Evolutionary conservation across 495 filamentous ascomycete genomes (phyloP).

Genomic region (Aspergillus cavernicola): DNA sequence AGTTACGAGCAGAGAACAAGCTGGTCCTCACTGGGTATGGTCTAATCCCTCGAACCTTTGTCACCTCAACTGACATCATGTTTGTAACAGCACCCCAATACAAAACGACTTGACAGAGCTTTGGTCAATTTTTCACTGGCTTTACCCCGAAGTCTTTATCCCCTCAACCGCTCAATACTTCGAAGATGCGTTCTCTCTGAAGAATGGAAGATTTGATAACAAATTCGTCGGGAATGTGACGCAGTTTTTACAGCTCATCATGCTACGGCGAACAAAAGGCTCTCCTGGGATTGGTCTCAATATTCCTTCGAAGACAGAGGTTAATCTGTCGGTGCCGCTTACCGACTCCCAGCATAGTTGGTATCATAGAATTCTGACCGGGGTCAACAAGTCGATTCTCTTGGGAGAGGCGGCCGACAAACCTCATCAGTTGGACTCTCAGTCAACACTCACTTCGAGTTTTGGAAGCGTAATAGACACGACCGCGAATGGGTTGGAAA

Average conservation of each 20-base stretch:
- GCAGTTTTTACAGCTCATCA: conserved; percentile 53
- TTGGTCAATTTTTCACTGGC: conserved; percentile 61
- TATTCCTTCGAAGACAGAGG: conserved; percentile 58
- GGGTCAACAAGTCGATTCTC: conserved; percentile 36
- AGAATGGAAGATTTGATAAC: conserved; percentile 51
- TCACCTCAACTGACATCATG: not conserved
- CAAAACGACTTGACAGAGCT: conserved; percentile 63
- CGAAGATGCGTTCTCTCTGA: conserved; percentile 55
- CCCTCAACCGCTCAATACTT: conserved; percentile 49
- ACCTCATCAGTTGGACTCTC: not conserved
- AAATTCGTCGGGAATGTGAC: conserved; percentile 52
- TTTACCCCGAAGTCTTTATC: conserved; percentile 60
- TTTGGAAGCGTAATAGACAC: too few species aligned
- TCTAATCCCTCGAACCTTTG: not conserved
- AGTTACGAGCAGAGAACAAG: conserved; percentile 52
- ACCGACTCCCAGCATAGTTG: conserved; percentile 59
- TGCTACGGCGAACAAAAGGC: conserved; percentile 63
- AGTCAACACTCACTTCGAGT: too few species aligned
- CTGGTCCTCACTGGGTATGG: conserved; percentile 55
- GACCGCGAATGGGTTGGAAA: too few species aligned
- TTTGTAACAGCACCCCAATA: conserved; percentile 47
- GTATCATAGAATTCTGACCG: conserved; percentile 59
- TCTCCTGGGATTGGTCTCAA: conserved; percentile 54
- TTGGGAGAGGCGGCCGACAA: not conserved
- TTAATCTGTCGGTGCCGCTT: conserved; percentile 57